These are phyloP conservation scores for Podospora anserina DNA, from an alignment of 495 filamentous ascomycete species.

Conservation along the genomic window DNA sequence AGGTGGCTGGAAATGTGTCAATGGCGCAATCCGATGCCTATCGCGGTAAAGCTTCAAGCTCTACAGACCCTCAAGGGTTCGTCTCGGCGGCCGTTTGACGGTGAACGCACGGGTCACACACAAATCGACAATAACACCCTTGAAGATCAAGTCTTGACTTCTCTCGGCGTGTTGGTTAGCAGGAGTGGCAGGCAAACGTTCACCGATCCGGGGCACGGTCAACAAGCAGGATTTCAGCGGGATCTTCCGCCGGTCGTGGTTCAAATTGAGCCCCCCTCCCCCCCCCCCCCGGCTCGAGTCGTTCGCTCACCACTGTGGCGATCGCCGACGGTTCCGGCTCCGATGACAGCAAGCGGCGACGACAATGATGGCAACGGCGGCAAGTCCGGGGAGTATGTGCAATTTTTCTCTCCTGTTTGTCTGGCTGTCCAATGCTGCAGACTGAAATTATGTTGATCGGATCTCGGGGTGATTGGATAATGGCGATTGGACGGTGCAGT, in stretches of 20 bases:
- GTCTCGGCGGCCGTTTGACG: neutral
- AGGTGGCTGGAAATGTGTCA: neutral
- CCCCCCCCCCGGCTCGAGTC: neutral
- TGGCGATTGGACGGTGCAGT: neutral
- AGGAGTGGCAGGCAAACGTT: neutral
- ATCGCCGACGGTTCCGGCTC: conserved; percentile 4
- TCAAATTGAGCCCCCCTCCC: neutral
- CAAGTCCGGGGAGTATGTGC: neutral
- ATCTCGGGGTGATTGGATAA: conserved; percentile 7
- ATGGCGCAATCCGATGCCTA: neutral
- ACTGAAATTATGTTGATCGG: conserved; percentile 6
- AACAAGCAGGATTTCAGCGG: neutral
- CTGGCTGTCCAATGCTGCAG: neutral
- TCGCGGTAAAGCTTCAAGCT: neutral
- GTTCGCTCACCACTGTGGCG: conserved; percentile 6
- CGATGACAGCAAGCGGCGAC: conserved; percentile 1
- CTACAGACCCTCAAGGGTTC: neutral
- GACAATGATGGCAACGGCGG: neutral
- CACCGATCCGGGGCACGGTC: conserved; percentile 3
- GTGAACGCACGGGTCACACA: neutral
- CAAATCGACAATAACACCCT: neutral
- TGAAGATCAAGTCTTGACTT: neutral
- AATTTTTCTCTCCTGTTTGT: neutral
- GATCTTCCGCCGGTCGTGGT: neutral
- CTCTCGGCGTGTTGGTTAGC: neutral